Base-by-base conservation (phyloP, 2,329 filamentous ascomycete genomes). In the Colletotrichum acutatum region DNA sequence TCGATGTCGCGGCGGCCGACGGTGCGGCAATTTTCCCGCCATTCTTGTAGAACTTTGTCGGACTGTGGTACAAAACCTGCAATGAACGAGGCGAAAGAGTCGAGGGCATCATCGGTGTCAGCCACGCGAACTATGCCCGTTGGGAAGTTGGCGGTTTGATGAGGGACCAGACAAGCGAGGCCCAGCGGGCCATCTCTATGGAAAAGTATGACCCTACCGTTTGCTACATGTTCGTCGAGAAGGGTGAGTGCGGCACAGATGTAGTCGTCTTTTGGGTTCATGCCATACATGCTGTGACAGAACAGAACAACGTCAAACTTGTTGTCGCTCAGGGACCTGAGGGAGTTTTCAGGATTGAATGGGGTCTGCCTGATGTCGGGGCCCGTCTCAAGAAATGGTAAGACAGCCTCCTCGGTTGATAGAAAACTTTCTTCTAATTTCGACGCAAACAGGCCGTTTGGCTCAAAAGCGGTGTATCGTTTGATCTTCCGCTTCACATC, bases 281-380 rank as follows among this genome's bases (percentile, higher is more conserved):
- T 88, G 72, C 88, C 89, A 75, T 92, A 91, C 86, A 92, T 86
- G 80, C 90, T 91, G 78, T 92, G 90, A 75, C 89, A 92, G 79
- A 92, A 90, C 5, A 92, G 76, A 22, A 92, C 78, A 53, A 91
- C 14, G 74, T 92, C 85, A 76, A 86, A 92, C 71, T 81, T 85
- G 26, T 83, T 78, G 37, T 80, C 75, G 1, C 62, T 37, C 66
- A 78, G 74, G 37, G 53, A 76, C 64, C n/a, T 67, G 59, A n/a
- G 75, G 28, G 78, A 75, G 54, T 73, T 75, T 8, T 83, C 68
- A n/a, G 79, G 68, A 71, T 14, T 72, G 75, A 90, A 90, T 11
- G 82, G 79, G 6, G 66, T 56, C 76, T 61, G 81, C 76, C 77
- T 78, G 74, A 90, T 84, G 5, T 80, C 69, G 3, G 85, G 79